Percentiles rank a stretch among this genome's conserved stretches.
These are phyloP conservation scores for Penicillium sp. DNA, from an alignment of 2,329 filamentous ascomycete genomes.

Conservation along the genomic window DNA sequence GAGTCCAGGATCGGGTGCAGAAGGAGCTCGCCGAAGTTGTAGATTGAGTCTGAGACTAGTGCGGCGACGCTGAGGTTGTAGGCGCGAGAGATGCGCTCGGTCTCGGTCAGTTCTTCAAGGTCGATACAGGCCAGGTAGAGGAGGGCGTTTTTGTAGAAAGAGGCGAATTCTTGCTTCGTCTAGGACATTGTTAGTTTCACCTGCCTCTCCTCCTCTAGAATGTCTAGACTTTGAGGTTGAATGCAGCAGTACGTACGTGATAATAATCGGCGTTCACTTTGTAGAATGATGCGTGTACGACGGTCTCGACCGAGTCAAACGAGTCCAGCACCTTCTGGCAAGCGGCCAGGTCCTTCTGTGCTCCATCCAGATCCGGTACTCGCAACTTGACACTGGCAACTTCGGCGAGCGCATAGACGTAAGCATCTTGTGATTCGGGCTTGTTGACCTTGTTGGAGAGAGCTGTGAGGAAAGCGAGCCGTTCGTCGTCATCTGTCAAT, in stretches of 20 bases:
- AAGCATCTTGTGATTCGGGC: constrained; percentile 89
- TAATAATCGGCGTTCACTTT: constrained; percentile 94
- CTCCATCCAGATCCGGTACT: constrained; percentile 76
- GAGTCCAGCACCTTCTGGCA: constrained; percentile 86
- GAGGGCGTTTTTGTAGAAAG: constrained; percentile 96
- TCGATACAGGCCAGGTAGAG: constrained; percentile 97
- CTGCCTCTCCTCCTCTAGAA: neutral
- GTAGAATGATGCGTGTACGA: constrained; percentile 96
- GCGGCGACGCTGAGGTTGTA: constrained; percentile 93
- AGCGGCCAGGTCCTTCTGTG: constrained; percentile 81
- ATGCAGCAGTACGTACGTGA: constrained; percentile 59
- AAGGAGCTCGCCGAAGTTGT: constrained; percentile 99
- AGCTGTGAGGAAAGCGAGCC: constrained; percentile 79
- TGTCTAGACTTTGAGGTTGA: neutral
- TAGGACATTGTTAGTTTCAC: constrained; percentile 36
- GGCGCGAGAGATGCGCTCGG: constrained; percentile 79
- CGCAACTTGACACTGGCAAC: constrained; percentile 85
- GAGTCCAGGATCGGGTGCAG: constrained; percentile 94
- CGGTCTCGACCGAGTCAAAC: constrained; percentile 93
- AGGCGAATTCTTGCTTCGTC: constrained; percentile 86
- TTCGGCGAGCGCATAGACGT: constrained; percentile 89
- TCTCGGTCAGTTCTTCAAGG: constrained; percentile 69
- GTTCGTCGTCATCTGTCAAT: constrained; percentile 79
- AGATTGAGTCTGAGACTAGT: constrained; percentile 90
- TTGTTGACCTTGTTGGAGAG: constrained; percentile 89